phyloP scores from a whole-genome alignment of 306 rosid genomes.

The Sicyos baderoa region DNA sequence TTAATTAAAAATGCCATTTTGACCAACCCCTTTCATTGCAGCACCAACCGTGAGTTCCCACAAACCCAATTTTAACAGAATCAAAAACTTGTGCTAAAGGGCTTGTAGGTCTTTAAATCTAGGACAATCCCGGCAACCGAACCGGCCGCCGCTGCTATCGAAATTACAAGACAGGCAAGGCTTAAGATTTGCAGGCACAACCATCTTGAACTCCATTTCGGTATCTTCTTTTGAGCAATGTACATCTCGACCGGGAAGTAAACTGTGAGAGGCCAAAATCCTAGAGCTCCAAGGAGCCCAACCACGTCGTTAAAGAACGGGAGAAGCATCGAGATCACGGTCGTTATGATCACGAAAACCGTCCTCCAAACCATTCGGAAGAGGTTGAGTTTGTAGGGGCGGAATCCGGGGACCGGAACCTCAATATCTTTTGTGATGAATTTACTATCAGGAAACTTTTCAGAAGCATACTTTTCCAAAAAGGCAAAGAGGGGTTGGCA shows the following conservation, averaged over 20 bases:
- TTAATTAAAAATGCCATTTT: constrained; percentile 14
- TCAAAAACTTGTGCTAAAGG: constrained; percentile 32
- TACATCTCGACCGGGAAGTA: constrained; percentile 67
- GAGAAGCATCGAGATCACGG: constrained; percentile 51
- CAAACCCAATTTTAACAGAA: background rate
- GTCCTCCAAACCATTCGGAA: constrained; percentile 56
- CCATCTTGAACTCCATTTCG: constrained; percentile 62
- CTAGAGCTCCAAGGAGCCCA: constrained; percentile 64
- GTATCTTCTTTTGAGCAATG: constrained; percentile 47
- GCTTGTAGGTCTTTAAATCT: constrained; percentile 40
- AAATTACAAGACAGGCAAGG: constrained; percentile 35
- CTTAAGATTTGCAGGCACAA: constrained; percentile 45
- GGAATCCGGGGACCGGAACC: constrained; percentile 28
- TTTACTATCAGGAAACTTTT: constrained; percentile 28
- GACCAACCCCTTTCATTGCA: background rate
- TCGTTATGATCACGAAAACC: constrained; percentile 31
- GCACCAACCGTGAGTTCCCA: background rate
- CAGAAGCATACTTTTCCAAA: constrained; percentile 28
- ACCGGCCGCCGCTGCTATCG: constrained; percentile 49
- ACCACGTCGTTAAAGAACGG: constrained; percentile 66
- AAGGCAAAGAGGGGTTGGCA: constrained; percentile 55
- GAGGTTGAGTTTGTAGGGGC: constrained; percentile 39
- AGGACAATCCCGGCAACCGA: constrained; percentile 42
- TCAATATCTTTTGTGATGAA: constrained; percentile 38
- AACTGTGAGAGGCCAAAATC: constrained; percentile 59